These are phyloP conservation scores for Aspergillus tamarii DNA, from an alignment of 2,329 filamentous ascomycete species.

Conservation along the genomic window DNA sequence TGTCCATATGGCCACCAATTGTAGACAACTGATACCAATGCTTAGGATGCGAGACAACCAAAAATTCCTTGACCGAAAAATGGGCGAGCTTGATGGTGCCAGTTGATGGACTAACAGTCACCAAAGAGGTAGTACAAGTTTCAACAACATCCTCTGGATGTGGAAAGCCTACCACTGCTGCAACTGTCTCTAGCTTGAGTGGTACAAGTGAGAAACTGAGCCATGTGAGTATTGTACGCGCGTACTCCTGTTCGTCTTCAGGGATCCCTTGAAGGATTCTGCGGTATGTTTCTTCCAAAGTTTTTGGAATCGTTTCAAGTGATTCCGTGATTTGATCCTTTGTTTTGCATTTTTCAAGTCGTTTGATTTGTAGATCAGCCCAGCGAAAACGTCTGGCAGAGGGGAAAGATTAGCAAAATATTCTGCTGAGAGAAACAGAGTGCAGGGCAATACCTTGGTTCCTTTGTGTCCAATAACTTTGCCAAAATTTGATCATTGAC, in stretches of 20 bases:
- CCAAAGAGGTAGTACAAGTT: not conserved
- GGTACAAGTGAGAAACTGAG: not conserved
- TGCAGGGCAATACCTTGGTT: not conserved
- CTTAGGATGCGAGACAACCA: not conserved
- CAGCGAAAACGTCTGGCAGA: not conserved
- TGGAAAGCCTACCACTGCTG: not conserved
- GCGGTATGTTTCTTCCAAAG: not conserved
- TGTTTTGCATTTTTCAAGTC: not conserved
- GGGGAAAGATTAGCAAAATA: no score
- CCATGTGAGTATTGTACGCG: not conserved
- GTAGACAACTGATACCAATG: not conserved
- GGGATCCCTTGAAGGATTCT: not conserved
- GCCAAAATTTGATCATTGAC: not conserved
- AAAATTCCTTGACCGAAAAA: not conserved
- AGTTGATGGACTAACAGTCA: not conserved
- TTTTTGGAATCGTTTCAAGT: not conserved
- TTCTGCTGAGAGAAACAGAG: not conserved
- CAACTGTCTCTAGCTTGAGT: not conserved
- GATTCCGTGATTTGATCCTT: not conserved
- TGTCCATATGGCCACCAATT: not conserved
- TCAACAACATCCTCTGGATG: not conserved
- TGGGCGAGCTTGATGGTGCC: not conserved
- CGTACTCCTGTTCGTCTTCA: not conserved
- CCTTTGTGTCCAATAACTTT: not conserved
- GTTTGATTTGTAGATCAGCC: not conserved